These are phyloP conservation scores for Phtheirospermum japonicum DNA, from an alignment of 257 asterid genomes.

Conservation along the genomic window DNA sequence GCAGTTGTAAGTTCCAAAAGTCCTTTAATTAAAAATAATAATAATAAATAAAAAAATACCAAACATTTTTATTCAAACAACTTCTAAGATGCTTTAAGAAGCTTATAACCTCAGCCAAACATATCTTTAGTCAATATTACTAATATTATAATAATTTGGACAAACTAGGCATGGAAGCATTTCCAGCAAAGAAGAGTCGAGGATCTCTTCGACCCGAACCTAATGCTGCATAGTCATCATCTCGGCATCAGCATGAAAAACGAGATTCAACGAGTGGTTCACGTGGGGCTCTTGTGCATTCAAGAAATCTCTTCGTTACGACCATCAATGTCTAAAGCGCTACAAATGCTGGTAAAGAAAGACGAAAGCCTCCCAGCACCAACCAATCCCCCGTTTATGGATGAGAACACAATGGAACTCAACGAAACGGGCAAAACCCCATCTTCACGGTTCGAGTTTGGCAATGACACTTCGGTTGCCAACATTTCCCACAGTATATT, in stretches of 20 bases:
- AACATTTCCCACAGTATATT: conserved; percentile 48
- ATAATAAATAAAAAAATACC: too few relatives aligned
- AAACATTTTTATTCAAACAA: too few relatives aligned
- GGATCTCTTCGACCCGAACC: conserved; percentile 48
- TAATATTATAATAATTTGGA: background rate
- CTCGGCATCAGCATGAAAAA: conserved; percentile 18
- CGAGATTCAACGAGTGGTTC: conserved; percentile 49
- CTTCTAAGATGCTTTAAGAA: too few relatives aligned
- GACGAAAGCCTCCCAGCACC: conserved; percentile 50
- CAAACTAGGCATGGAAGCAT: conserved; percentile 57
- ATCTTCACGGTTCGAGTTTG: conserved; percentile 18
- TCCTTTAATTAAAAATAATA: background rate
- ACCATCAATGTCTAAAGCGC: conserved; percentile 62
- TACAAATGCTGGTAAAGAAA: conserved; percentile 53
- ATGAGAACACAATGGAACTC: conserved; percentile 56
- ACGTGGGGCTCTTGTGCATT: conserved; percentile 57
- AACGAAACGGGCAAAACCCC: conserved; percentile 30
- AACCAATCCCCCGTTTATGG: conserved; percentile 60
- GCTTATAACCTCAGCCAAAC: too few relatives aligned
- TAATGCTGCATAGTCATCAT: conserved; percentile 39
- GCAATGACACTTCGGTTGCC: conserved; percentile 44
- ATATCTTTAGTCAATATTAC: background rate
- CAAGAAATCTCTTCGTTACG: conserved; percentile 49
- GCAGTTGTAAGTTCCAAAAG: conserved; percentile 40
- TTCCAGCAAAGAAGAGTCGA: conserved; percentile 45